Base-by-base conservation (phyloP, 441 rosid genomes). In the Viola pubescens region DNA sequence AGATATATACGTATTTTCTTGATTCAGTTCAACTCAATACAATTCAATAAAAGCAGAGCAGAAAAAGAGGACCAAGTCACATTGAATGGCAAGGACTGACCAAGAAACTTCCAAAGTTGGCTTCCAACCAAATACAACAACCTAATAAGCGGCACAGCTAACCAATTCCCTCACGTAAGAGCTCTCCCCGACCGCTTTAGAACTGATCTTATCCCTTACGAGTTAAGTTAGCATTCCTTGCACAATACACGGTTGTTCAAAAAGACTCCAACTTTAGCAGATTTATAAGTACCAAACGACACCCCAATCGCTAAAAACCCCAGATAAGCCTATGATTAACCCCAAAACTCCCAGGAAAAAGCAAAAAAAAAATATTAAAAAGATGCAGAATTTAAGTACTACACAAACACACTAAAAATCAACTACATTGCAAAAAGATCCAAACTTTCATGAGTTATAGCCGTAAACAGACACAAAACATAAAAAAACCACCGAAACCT, bases 111-210 rank as follows among this genome's bases (percentile, higher is more conserved):
- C 55, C 60, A 8, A 62, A n/a, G 9, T 11, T 46, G 16, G 40
- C 16, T 11, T 13, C 2, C 40, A 5, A 51, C 59, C 62, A 14
- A 44, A 9, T 11, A 53, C 8, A 54, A 60, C 2, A 39, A 53
- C 64, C 60, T 41, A 50, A 37, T 45, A 46, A 49, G 38, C 59
- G 39, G 56, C 56, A 38, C 38, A 6, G 4, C 46, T 26, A 48
- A 3, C 7, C 16, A 46, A 60, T 34, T 50, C n/a, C 37, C 49
- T 43, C 46, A 55, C 65, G 66, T 61, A 60, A 68, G 56, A 37
- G 40, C 61, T 39, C 11, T 47, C 54, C 53, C 49, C 50, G 19
- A 39, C 69, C 61, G 60, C 54, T 9, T 59, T 26, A 34, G 37
- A 61, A 26, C 64, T 37, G 62, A n/a, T n/a, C 43, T 58, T 37